phyloP scores from a whole-genome alignment of 148 eudicot species.

The Silene latifolia region DNA sequence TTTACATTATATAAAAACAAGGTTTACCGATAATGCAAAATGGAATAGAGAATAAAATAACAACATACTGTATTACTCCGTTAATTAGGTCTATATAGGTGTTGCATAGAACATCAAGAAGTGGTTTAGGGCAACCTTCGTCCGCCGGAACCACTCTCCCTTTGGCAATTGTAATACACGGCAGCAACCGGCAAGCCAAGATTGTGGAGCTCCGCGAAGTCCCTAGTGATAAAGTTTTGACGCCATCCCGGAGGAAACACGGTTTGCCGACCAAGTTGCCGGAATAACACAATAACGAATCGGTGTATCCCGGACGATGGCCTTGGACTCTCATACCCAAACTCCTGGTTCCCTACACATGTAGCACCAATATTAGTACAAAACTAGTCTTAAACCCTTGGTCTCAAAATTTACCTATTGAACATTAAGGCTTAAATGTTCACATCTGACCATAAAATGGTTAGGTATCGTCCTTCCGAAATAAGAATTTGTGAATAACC shows the following conservation, averaged over 20 bases:
- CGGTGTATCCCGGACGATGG: constrained; percentile 50
- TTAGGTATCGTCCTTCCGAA: too few relatives aligned
- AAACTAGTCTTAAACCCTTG: background rate
- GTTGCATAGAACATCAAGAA: too few relatives aligned
- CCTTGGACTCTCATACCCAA: constrained; percentile 46
- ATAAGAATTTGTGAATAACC: too few relatives aligned
- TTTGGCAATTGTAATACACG: constrained; percentile 49
- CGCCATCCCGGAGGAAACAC: constrained; percentile 53
- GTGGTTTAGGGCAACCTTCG: constrained; percentile 14
- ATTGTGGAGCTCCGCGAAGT: constrained; percentile 50
- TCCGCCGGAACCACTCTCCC: constrained; percentile 52
- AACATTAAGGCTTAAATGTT: too few relatives aligned
- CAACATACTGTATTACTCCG: too few relatives aligned
- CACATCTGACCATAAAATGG: too few relatives aligned
- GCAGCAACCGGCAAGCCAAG: constrained; percentile 52
- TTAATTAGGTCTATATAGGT: too few relatives aligned
- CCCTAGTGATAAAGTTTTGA: constrained; percentile 47
- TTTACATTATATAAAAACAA: too few relatives aligned
- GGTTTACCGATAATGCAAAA: too few relatives aligned
- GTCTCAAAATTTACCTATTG: too few relatives aligned
- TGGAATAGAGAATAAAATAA: too few relatives aligned
- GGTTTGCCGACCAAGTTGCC: constrained; percentile 34
- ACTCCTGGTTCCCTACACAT: constrained; percentile 36
- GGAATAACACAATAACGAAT: constrained; percentile 41
- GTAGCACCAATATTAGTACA: too few relatives aligned